Base-by-base conservation (phyloP, 805 yeast genomes). In the Teunomyces gatunensis region DNA sequence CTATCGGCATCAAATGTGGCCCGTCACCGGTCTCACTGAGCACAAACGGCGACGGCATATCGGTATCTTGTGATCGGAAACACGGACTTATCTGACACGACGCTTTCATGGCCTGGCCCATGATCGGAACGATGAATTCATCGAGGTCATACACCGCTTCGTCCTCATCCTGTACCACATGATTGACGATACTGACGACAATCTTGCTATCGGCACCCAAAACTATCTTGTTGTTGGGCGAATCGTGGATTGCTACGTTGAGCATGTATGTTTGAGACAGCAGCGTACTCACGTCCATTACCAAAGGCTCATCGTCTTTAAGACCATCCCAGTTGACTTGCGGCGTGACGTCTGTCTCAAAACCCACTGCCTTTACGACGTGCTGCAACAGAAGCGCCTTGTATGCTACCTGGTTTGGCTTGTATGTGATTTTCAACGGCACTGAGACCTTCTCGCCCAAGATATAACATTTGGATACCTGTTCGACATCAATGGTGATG, bases 241-340 rank as follows among this genome's bases (percentile, higher is more conserved):
- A 52, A 13, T 54, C 54, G 39, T 55, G 57, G 20, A 67, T 50
- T n/a, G 54, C 50, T 11, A 68, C 49, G 23, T 60, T 56, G 33
- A 69, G 55, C 0, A 13, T 39, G 32, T 55, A 56, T 11, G 46
- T 46, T 13, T 32, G 35, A 1, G 35, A 32, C 1, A 25, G 27
- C 27, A 10, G 27, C 11, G 27, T 25, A 9, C 4, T 25, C 11
- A 9, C 27, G 4, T 52, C 45, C 27, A 71, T 41, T 21, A 58
- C 56, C 35, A 72, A 51, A 1, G 71, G 62, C 48, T 69, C 74
- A 42, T 73, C 78, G 49, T 73, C 78, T 48, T 73, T 73, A 37
- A 65, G 48, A 5, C 44, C 52, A 18, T 67, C 63, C 76, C 76
- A 73, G 45, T 60, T 61, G 3, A 57, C 56, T 39, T 55, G 65